Conservation (phyloP, 768 basidiomycete genomes). For the Leccinum incarnatum region DNA sequence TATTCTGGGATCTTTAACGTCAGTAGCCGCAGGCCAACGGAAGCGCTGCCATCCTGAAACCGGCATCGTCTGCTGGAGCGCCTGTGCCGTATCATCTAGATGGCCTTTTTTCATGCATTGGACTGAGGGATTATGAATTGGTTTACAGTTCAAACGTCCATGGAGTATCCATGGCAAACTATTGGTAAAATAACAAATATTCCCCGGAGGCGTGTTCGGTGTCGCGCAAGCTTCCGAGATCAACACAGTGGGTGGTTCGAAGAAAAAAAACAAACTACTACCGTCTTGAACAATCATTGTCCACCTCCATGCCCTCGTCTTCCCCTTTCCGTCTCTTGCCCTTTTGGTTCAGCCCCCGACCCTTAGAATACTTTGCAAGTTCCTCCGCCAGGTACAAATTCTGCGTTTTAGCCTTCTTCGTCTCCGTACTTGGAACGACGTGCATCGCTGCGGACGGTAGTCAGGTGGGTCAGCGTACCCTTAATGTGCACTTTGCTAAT, state of each 20-base stretch:
- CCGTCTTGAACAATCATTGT: conserved; percentile 49
- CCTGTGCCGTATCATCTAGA: neutral
- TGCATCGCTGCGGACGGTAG: conserved; percentile 41
- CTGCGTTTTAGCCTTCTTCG: conserved; percentile 52
- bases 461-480: too few relatives aligned
- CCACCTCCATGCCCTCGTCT: conserved; percentile 69
- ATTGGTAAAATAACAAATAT: too few relatives aligned
- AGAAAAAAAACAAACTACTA: conserved; percentile 11
- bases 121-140: too few relatives aligned
- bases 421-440: conserved; percentile 69
- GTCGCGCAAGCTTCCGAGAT: too few relatives aligned
- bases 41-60: neutral
- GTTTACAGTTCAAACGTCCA: neutral
- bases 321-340: conserved; percentile 60
- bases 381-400: conserved; percentile 80
- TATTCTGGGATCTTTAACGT: neutral
- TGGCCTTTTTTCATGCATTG: too few relatives aligned
- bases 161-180: too few relatives aligned
- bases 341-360: conserved; percentile 55
- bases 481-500: too few relatives aligned
- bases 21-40: neutral
- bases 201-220: too few relatives aligned
- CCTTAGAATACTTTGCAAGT: conserved; percentile 75
- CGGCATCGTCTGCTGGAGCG: neutral
- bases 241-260: neutral